phyloP scores from a whole-genome alignment of 345 rosid genomes.

The Eucalyptus regnans region DNA sequence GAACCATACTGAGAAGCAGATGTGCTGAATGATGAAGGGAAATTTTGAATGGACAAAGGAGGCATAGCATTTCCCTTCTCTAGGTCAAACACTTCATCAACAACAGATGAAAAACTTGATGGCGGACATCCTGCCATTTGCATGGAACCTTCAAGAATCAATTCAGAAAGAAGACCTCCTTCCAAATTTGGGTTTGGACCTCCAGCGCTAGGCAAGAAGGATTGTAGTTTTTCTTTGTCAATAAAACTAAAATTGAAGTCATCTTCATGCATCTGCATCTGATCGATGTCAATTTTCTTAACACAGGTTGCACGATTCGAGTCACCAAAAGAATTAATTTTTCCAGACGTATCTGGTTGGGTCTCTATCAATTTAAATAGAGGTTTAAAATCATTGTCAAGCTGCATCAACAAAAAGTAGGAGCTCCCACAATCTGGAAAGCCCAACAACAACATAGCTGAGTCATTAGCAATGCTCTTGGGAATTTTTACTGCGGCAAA shows the following conservation, averaged over 20 bases:
- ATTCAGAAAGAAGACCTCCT: constrained; percentile 40
- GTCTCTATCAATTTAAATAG: constrained; percentile 69
- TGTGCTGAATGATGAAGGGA: constrained; percentile 26
- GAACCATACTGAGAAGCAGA: constrained; percentile 48
- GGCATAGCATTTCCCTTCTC: constrained; percentile 53
- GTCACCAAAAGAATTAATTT: constrained; percentile 39
- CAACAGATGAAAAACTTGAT: constrained; percentile 68
- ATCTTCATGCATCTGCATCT: constrained; percentile 84
- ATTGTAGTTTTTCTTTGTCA: constrained; percentile 37
- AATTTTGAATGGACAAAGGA: constrained; percentile 28
- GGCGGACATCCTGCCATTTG: constrained; percentile 37
- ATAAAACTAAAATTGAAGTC: constrained; percentile 59
- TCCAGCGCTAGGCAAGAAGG: constrained; percentile 34
- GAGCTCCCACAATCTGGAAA: constrained; percentile 85
- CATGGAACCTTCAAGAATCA: constrained; percentile 37
- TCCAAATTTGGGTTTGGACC: constrained; percentile 37
- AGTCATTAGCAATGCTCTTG: constrained; percentile 45
- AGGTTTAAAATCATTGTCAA: constrained; percentile 89
- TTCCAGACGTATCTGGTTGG: constrained; percentile 40
- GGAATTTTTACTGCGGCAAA: constrained; percentile 63
- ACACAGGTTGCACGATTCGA: constrained; percentile 42
- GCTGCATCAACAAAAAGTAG: constrained; percentile 78
- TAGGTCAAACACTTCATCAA: constrained; percentile 91
- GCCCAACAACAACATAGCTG: constrained; percentile 65
- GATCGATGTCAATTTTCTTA: constrained; percentile 65